Conservation (phyloP, 352 stramenopile genomes). For the Pythium plurisporium region DNA sequence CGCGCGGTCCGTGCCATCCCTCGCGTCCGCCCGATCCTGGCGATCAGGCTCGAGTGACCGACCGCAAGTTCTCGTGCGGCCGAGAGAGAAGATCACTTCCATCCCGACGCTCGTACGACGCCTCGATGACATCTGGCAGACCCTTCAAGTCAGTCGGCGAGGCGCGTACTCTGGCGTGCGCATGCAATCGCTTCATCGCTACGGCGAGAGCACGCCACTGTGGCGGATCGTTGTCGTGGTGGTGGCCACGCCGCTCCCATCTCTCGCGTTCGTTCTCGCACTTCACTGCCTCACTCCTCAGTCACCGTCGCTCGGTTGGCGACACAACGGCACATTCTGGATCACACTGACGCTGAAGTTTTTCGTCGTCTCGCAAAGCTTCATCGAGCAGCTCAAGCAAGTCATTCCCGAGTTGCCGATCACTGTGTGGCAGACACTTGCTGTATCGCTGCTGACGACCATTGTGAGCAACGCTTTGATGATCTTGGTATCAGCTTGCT, state of each 20-base stretch:
- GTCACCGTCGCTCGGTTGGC: conserved; percentile 4
- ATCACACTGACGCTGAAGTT: neutral
- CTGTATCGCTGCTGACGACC: conserved; percentile 8
- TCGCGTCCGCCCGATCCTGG: conserved; percentile 4
- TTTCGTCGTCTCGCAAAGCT: conserved; percentile 17
- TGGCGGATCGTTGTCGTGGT: conserved; percentile 9
- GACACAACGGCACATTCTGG: conserved; percentile 11
- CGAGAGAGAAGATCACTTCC: neutral
- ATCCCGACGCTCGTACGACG: neutral
- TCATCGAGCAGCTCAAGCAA: conserved; percentile 16
- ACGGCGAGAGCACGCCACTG: neutral
- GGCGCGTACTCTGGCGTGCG: conserved; percentile 13
- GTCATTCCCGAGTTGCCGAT: conserved; percentile 23
- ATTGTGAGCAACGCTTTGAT: neutral
- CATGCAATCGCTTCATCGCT: conserved; percentile 15
- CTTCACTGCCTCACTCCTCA: conserved; percentile 16
- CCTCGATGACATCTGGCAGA: conserved; percentile 9
- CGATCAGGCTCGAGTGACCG: conserved; percentile 2
- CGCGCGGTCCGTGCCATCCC: neutral
- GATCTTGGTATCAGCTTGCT: conserved; percentile 1
- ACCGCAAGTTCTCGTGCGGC: neutral
- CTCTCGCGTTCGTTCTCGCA: conserved; percentile 14
- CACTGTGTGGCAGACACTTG: neutral
- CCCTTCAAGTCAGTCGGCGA: conserved; percentile 17
- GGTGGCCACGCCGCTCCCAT: conserved; percentile 16